Percentiles rank a stretch among this genome's conserved stretches.
phyloP scores from a whole-genome alignment of 2,329 filamentous ascomycete genomes.

The Trichoderma sp. region DNA sequence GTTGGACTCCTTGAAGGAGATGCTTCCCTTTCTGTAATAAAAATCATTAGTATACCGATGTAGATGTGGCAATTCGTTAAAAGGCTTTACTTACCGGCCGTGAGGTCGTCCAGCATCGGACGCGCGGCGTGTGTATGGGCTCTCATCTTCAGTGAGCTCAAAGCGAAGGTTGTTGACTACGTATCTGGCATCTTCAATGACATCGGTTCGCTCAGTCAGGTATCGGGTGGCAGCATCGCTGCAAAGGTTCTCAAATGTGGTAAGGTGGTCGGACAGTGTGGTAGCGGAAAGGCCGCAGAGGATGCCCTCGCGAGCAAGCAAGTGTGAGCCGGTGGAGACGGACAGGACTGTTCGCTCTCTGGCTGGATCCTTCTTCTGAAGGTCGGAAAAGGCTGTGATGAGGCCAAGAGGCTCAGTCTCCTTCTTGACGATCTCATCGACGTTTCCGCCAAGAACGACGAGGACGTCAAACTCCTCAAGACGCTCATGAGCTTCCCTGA shows the following conservation, averaged over 20 bases:
- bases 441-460: constrained; percentile 74
- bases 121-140: constrained; percentile 80
- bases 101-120: constrained; percentile 66
- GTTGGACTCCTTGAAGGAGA: constrained; percentile 77
- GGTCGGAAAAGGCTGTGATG: constrained; percentile 75
- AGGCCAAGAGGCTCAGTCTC: constrained; percentile 71
- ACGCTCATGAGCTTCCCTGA: constrained; percentile 75
- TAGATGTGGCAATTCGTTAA: not conserved
- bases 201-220: constrained; percentile 76
- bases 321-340: constrained; percentile 77
- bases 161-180: constrained; percentile 92
- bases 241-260: constrained; percentile 80
- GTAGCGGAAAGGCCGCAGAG: constrained; percentile 79
- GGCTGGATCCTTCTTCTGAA: constrained; percentile 77
- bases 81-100: constrained; percentile 54
- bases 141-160: constrained; percentile 80
- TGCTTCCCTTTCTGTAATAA: constrained; percentile 72
- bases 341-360: constrained; percentile 82
- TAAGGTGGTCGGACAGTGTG: constrained; percentile 79
- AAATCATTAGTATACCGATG: constrained; percentile 32
- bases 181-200: constrained; percentile 79
- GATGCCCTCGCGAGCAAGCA: constrained; percentile 76
- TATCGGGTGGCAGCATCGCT: constrained; percentile 72
- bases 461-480: constrained; percentile 79
- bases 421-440: constrained; percentile 65